Base-by-base conservation (phyloP, 1,284 basidiomycete species). In the Dichomitus squalens region DNA sequence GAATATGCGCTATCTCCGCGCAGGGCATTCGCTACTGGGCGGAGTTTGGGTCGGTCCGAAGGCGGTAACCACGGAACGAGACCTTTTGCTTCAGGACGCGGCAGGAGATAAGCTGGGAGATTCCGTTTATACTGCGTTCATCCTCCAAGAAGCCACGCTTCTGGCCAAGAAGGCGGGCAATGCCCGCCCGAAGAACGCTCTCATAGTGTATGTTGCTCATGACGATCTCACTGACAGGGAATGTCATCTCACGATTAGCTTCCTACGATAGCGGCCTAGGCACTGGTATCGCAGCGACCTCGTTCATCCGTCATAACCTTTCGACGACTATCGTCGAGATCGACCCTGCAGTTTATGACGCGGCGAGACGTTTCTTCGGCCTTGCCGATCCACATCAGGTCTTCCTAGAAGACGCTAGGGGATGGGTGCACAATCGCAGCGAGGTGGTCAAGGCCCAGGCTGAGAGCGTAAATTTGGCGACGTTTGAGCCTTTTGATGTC, bases 11-110 rank as follows among this genome's bases (percentile, higher is more conserved):
- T 96, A 90, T 69, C 75, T 98, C 38, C 83, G 95, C 14, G 93
- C 88, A 29, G 92, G 93, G 44, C 93, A 96, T 72, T 93, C 92
- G 3, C 78, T 97, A 20, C 76, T 98, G 3, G 95, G 95, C 2
- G 95, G 95, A 2, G 83, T 91, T 44, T 97, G 95, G 95, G 83
- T 87, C 21, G 83, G 82, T 16, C 71, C 77, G 33, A 77, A 76
- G 61, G 76, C 83, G 18, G 75, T 76, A 7, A 60, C 82, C 21
- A 76, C 79, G 57, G 69, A 78, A 49, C 63, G 71, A 31, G 76
- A 77, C 27, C 66, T 65, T 7, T 77, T 70, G 63, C 41, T 59
- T 4, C 65, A 73, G 46, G 91, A 93, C 61, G 79, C 76, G 12
- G 72, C 75, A 49, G 84, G 84, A 3, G 76, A 73, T 4, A 75